Evolutionary conservation across 2,329 filamentous ascomycete species (phyloP).

Genomic region (Gaeumannomyces sp.): DNA sequence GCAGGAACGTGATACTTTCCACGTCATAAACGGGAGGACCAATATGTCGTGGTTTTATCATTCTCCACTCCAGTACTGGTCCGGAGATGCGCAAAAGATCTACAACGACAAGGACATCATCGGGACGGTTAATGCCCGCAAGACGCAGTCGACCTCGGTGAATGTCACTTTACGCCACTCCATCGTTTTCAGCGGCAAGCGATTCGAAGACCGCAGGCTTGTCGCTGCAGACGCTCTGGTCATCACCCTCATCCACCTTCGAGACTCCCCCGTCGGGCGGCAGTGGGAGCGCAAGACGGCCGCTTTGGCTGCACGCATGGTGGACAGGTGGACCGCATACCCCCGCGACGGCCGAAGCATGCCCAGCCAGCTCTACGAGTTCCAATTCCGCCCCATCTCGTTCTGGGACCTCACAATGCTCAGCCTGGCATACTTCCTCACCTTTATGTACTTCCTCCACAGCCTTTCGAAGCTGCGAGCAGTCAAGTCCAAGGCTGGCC

Average conservation of each 20-base stretch:
- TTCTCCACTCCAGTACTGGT: conserved; percentile 78
- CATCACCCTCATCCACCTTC: conserved; percentile 66
- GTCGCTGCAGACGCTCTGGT: conserved; percentile 72
- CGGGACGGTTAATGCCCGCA: conserved; percentile 60
- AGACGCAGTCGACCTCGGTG: conserved; percentile 56
- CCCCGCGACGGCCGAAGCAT: conserved; percentile 49
- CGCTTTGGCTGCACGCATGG: conserved; percentile 41
- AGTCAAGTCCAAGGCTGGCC: conserved; percentile 67
- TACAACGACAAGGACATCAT: conserved; percentile 57
- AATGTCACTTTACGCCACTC: conserved; percentile 72
- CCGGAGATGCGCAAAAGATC: conserved; percentile 55
- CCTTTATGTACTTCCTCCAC: conserved; percentile 57
- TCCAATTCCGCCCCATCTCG: conserved; percentile 71
- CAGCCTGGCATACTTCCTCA: conserved; percentile 57
- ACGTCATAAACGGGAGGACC: conserved; percentile 53
- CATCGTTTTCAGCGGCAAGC: conserved; percentile 77
- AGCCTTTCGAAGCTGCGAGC: conserved; percentile 65
- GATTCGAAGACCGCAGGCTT: conserved; percentile 60
- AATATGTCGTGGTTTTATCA: conserved; percentile 71
- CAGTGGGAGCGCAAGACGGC: conserved; percentile 59
- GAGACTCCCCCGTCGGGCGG: conserved; percentile 56
- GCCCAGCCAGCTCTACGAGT: conserved; percentile 64
- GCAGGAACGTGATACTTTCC: conserved; percentile 46
- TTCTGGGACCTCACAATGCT: conserved; percentile 58
- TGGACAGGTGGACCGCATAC: conserved; percentile 58